Percentiles rank a stretch among this genome's conserved stretches.
phyloP scores from a whole-genome alignment of 2,329 filamentous ascomycete genomes.

The Penicillium sclerotigenum region DNA sequence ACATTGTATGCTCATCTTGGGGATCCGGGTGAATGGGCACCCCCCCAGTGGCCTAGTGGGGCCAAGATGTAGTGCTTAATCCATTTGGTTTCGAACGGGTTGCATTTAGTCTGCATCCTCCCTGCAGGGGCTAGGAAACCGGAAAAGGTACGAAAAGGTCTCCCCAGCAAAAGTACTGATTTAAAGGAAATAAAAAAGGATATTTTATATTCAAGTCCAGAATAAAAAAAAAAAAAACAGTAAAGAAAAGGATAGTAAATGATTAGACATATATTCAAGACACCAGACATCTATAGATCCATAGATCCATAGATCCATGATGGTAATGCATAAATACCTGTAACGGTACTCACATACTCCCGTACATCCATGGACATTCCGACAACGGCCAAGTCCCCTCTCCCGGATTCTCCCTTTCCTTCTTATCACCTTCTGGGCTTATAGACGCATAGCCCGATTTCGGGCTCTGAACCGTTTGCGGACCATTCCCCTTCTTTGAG shows the following conservation, averaged over 20 bases:
- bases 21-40: slow-evolving; percentile 15
- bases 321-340: slow-evolving; percentile 9
- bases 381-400: slow-evolving; percentile 32
- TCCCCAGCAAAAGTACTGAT: background rate
- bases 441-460: slow-evolving; percentile 25
- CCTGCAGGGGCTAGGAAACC: background rate
- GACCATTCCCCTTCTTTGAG: slow-evolving; percentile 15
- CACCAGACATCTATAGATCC: background rate
- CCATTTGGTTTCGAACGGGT: slow-evolving; percentile 13
- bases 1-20: no score
- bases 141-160: background rate
- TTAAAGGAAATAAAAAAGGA: background rate
- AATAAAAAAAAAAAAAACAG: background rate
- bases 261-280: background rate
- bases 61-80: slow-evolving; percentile 32
- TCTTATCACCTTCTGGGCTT: slow-evolving; percentile 6
- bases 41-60: slow-evolving; percentile 23
- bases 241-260: background rate
- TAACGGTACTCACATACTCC: slow-evolving; percentile 12
- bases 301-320: no score
- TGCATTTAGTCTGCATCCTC: background rate
- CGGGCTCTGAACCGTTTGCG: slow-evolving; percentile 21
- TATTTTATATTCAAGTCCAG: background rate
- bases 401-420: slow-evolving; percentile 22
- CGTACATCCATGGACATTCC: slow-evolving; percentile 19